phyloP scores from a whole-genome alignment of 1,284 basidiomycete species.

The Caloboletus firmus region DNA sequence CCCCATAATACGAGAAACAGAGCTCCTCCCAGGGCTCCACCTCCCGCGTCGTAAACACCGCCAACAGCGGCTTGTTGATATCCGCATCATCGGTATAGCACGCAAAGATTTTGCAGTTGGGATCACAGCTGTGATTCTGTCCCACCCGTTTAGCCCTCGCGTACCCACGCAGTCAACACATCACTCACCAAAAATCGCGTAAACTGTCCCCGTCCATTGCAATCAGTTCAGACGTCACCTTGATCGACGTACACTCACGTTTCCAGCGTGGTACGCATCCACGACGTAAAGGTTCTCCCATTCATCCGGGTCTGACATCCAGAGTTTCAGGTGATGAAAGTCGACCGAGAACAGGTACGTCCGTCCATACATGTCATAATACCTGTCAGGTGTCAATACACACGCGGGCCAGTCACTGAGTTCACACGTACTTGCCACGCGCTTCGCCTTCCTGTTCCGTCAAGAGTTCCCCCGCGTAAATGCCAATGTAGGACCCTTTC shows the following conservation, averaged over 20 bases:
- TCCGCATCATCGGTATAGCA: constrained; percentile 70
- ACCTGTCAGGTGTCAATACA: constrained; percentile 38
- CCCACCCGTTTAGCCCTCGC: constrained; percentile 5
- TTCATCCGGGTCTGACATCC: constrained; percentile 37
- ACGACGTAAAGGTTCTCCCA: constrained; percentile 52
- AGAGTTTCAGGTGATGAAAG: constrained; percentile 60
- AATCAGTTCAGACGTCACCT: constrained; percentile 10
- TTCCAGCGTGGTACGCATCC: constrained; percentile 86
- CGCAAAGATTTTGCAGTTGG: constrained; percentile 74
- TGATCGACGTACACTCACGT: constrained; percentile 50
- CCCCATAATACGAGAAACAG: constrained; percentile 78
- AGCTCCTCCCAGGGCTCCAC: constrained; percentile 73
- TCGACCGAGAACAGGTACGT: constrained; percentile 89
- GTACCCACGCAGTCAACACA: constrained; percentile 5
- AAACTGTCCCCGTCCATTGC: constrained; percentile 47
- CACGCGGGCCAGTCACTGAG: neutral
- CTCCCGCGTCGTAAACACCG: constrained; percentile 68
- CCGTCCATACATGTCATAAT: constrained; percentile 74
- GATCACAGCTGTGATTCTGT: constrained; percentile 89
- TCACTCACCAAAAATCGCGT: constrained; percentile 62
- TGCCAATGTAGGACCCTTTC: constrained; percentile 72
- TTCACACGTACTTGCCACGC: constrained; percentile 59
- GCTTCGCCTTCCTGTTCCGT: constrained; percentile 64
- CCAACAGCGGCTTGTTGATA: constrained; percentile 59
- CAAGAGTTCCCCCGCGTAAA: constrained; percentile 84